phyloP scores from a whole-genome alignment of 495 filamentous ascomycete genomes.

The Amphirosellinia nigrospora region DNA sequence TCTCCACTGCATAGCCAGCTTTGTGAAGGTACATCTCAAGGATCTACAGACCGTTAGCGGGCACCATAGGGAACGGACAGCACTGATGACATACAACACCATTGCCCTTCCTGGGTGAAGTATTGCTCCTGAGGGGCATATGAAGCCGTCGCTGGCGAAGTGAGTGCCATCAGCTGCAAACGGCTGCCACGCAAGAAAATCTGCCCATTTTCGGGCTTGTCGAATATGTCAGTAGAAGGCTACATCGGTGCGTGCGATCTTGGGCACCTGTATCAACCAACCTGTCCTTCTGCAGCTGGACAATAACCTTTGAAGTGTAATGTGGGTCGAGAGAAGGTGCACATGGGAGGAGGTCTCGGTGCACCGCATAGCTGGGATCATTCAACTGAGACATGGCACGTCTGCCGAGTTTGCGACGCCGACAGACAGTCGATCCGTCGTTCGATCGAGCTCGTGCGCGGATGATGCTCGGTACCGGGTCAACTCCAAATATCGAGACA shows the following conservation, averaged over 20 bases:
- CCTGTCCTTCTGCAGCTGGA: conserved; percentile 71
- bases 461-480: conserved; percentile 15
- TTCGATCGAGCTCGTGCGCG: not conserved
- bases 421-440: not conserved
- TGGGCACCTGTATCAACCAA: conserved; percentile 79
- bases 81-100: conserved; percentile 70
- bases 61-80: no score
- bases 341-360: conserved; percentile 77
- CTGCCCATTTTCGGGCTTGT: conserved; percentile 78
- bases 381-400: conserved; percentile 55
- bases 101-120: conserved; percentile 67
- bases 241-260: conserved; percentile 73
- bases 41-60: conserved; percentile 40
- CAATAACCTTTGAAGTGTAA: conserved; percentile 69
- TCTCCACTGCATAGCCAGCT: conserved; percentile 76
- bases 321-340: conserved; percentile 79
- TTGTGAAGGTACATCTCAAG: conserved; percentile 86
- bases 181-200: conserved; percentile 89
- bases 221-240: conserved; percentile 91
- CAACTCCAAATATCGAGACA: not conserved
- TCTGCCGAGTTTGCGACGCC: conserved; percentile 17
- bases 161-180: conserved; percentile 65
- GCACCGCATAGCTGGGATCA: conserved; percentile 69
- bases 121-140: conserved; percentile 81
- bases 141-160: conserved; percentile 88